Evolutionary conservation across 257 asterid genomes (phyloP).

Genomic region (Ehretia macrophylla): DNA sequence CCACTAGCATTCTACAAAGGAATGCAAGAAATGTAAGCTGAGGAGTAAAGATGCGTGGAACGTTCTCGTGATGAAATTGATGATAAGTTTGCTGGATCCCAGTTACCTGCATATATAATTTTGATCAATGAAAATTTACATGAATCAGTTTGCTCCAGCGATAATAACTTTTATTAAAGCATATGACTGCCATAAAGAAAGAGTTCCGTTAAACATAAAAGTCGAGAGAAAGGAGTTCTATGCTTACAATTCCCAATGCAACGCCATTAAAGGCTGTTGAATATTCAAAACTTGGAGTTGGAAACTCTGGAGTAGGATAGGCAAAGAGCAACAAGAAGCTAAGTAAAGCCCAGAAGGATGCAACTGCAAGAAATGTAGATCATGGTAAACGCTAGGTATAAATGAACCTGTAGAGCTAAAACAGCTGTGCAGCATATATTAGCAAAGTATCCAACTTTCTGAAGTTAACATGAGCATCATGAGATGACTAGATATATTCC

Average conservation of each 20-base stretch:
- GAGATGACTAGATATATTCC: too few species aligned
- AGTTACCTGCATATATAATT: slow-evolving; percentile 49
- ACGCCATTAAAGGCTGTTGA: slow-evolving; percentile 91
- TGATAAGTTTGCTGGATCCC: slow-evolving; percentile 87
- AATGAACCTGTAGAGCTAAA: too few species aligned
- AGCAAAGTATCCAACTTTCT: too few species aligned
- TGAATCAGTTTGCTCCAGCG: too few species aligned
- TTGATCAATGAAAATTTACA: slow-evolving; percentile 1
- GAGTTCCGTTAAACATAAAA: background rate
- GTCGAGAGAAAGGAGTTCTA: slow-evolving; percentile 3
- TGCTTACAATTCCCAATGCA: slow-evolving; percentile 85
- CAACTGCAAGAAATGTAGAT: slow-evolving; percentile 49
- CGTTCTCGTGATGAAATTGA: slow-evolving; percentile 84
- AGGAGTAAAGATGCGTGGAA: slow-evolving; percentile 60
- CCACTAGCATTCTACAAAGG: slow-evolving; percentile 66
- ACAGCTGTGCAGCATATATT: too few species aligned
- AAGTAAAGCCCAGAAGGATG: slow-evolving; percentile 74
- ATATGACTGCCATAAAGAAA: too few species aligned
- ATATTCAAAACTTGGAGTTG: slow-evolving; percentile 92
- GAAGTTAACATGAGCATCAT: too few species aligned
- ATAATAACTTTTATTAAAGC: too few species aligned
- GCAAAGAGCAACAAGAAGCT: slow-evolving; percentile 92
- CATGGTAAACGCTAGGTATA: background rate
- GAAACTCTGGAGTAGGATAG: slow-evolving; percentile 82
- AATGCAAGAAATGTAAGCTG: slow-evolving; percentile 49